Evolutionary conservation across 2,329 filamentous ascomycete species (phyloP), one percentile per base, ranked within the genome.

Genomic region (Arachnomyces sp.): DNA sequence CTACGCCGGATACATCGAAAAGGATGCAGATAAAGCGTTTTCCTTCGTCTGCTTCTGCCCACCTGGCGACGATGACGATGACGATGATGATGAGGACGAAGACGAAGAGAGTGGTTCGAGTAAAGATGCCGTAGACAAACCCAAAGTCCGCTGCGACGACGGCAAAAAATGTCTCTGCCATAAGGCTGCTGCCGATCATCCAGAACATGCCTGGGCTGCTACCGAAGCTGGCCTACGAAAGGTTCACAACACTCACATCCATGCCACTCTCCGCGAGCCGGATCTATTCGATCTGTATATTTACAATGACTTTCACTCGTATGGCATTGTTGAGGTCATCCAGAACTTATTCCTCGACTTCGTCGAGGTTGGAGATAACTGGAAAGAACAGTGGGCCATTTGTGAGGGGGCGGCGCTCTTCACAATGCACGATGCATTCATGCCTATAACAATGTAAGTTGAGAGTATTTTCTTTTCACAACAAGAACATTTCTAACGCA

Each of bases 341-440:
- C 56, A 72, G 48, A 72, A 71, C 38, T 43, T 60, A 4, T 32
- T 71, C 1, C 49, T 67, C 4, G 60, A 68, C 36, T 67, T 65
- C 31, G 47, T 52, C 2, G 60, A 66, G 38, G 62, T 55, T 3
- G 44, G 47, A 6, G 50, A 49, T 14, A 49, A 60, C 28, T 62
- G 59, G 62, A 58, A 55, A 35, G 60, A 64, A 43, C 55, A 64
- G 44, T 68, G 61, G 64, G 55, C 55, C 12, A 48, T 70, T 2
- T 68, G 67, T 37, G 65, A 70, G 46, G 57, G 45, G 2, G 40
- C 61, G 6, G 58, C 36, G 1, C 47, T 61, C 18, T 63, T 62
- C 38, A 44, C 65, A 25, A 32, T 49, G 3, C 36, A 40, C 2
- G 41, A 46, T 3, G 13, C 7, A 2, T 35, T 55, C 4, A 29